Evolutionary conservation across 805 yeast species (phyloP), one percentile per base, ranked within the genome.

Genomic region (Metschnikowia peoriensis): DNA sequence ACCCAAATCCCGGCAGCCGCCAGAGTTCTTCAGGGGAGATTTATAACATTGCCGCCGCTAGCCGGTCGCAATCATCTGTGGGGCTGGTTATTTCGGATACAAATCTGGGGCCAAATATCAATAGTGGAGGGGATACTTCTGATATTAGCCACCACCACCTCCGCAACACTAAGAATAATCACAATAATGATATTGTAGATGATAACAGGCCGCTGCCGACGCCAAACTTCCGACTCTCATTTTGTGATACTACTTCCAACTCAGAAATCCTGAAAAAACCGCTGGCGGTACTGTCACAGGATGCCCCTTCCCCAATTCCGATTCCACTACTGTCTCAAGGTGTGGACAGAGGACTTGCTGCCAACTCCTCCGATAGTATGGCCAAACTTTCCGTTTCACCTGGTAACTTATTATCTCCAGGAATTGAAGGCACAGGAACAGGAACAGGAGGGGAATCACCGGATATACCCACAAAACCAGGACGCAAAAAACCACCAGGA

Each of bases 301-400:
- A 45, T 3, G 41, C 53, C 15, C 50, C 50, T 2, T 60, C 68
- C 0, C 72, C 72, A 4, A 66, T 67, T 2, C 51, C 55, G 1
- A 60, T 69, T 7, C 70, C 72, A 0, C 65, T 61, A 1, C 66
- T 71, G 10, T 69, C 66, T 45, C 60, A 64, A 47, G 67, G 70
- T 4, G 59, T 54, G 38, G 69, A 70, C 4, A 51, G 72, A 45
- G 66, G 61, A 16, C 58, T 58, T 14, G 67, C 64, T 15, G 56
- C 54, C 11, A 60, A 61, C 7, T 22, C 49, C 12, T 63, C 67
- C 17, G 61, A 63, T 3, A 43, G 44, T 12, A 27, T 45, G 66
- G 62, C 44, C 52, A 41, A 50, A 14, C 37, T 51, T 3, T 46
- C 56, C 61, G 47, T 60, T 45, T 51, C 53, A 53, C 50, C 55